These are phyloP conservation scores for Gracilaria gracilis DNA, from an alignment of 23 red algal genomes.

Conservation along the genomic window DNA sequence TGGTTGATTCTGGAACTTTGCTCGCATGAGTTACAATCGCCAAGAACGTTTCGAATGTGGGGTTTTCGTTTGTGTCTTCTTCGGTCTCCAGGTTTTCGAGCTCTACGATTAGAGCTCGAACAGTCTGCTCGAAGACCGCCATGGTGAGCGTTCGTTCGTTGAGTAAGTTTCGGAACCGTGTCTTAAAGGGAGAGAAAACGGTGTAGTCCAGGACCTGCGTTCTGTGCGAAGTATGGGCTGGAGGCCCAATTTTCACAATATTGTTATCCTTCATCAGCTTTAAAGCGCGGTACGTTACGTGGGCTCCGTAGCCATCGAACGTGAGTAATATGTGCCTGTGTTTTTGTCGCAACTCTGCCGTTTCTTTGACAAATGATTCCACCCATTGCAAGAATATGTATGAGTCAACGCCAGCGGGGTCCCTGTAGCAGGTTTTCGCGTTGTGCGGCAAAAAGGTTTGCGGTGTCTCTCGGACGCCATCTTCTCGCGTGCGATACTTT, in stretches of 20 bases:
- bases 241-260: not conserved
- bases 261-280: too few relatives aligned
- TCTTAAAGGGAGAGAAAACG: slow-evolving; percentile 1
- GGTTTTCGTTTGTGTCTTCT: too few relatives aligned
- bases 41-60: too few relatives aligned
- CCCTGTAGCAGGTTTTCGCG: slow-evolving; percentile 7
- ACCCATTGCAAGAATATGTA: slow-evolving; percentile 13
- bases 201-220: not conserved
- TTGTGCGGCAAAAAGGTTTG: not conserved
- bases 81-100: too few relatives aligned
- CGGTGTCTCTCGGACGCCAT: slow-evolving; percentile 20
- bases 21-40: too few relatives aligned
- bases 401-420: slow-evolving; percentile 11
- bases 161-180: not conserved
- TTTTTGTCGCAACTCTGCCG: not conserved
- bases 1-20: too few relatives aligned
- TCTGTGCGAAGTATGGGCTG: not conserved
- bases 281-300: not conserved
- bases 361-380: slow-evolving; percentile 4
- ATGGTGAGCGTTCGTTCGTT: not conserved
- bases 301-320: slow-evolving; percentile 17
- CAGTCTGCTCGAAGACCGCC: too few relatives aligned
- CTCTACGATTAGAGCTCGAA: too few relatives aligned
- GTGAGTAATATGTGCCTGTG: slow-evolving; percentile 11
- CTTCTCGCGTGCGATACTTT: too few relatives aligned